Base-by-base conservation (phyloP, 805 yeast species). In the Lipomyces sp. region DNA sequence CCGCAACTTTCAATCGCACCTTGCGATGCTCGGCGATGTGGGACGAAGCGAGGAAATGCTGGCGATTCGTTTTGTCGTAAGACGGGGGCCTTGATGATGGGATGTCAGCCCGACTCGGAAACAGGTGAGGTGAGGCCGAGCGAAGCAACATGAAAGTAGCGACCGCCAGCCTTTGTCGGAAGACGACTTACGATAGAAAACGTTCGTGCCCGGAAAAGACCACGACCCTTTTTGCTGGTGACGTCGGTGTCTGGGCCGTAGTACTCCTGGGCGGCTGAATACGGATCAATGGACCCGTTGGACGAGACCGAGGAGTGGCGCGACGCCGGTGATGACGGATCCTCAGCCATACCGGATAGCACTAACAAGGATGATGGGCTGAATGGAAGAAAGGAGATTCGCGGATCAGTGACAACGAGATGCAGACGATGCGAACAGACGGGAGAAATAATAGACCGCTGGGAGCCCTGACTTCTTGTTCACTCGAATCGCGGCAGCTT, bases 241-340 rank as follows among this genome's bases (percentile, higher is more conserved):
- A 47, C 34, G 33, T 55, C 59, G 28, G 53, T 42, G 29, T 65
- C 65, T 1, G 84, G 81, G 3, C 86, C 86, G 65, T 85, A 84
- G 65, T 85, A 85, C 23, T 75, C 71, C 43, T 83, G 90, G 0
- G 91, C 77, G n/a, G 71, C 68, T 16, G 83, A 82, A 56, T 73
- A 82, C 0, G 93, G 93, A 63, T 83, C 82, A 38, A 74, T 41
- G 1, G 49, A 43, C n/a, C 59, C 59, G n/a, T 45, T 37, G 14
- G 58, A 49, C 6, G 55, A 49, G 28, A 31, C 21, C n/a, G 56
- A 47, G 11, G 53, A 45, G 14, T 32, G 34, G 26, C 47, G 47
- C 40, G 48, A 38, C 7, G 28, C 37, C 18, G 14, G 48, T 22
- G 37, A 21, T 16, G 21, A 22, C 13, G 48, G 18, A 5, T 18